A percentile compares a stretch with the other conserved stretches of the same genome.
Evolutionary conservation across 768 basidiomycete species (phyloP).

Genomic region (Boletus rubroflammeus): DNA sequence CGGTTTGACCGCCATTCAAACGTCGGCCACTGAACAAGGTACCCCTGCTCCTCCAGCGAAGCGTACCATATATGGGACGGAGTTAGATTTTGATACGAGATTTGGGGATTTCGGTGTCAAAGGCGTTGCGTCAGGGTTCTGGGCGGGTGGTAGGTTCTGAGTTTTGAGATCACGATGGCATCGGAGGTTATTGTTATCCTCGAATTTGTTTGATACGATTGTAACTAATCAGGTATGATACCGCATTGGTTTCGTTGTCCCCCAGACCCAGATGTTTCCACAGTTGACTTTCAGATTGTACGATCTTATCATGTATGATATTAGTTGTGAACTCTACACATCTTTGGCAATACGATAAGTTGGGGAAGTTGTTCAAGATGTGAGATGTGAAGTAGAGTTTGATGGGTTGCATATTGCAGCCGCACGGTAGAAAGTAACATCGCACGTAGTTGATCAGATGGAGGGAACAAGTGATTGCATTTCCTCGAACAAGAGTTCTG

Average conservation of each 20-base stretch:
- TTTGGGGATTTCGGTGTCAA: constrained; percentile 84
- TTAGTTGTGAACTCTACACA: constrained; percentile 4
- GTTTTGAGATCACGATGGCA: not conserved
- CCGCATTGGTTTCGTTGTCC: constrained; percentile 2
- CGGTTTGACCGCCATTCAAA: constrained; percentile 40
- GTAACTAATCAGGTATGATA: constrained; percentile 9
- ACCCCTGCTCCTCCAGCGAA: constrained; percentile 47
- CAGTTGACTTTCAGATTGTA: constrained; percentile 12
- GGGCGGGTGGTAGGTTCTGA: constrained; percentile 51
- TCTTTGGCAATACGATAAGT: constrained; percentile 1
- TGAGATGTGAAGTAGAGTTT: not conserved
- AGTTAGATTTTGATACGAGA: constrained; percentile 75
- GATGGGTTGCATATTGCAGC: not conserved
- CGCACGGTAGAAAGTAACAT: not conserved
- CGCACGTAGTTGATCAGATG: constrained; percentile 38
- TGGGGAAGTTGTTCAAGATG: not conserved
- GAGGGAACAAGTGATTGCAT: constrained; percentile 71
- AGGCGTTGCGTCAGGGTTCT: constrained; percentile 71
- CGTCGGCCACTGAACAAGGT: constrained; percentile 36
- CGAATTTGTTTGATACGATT: constrained; percentile 5
- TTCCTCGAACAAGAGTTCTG: constrained; percentile 77
- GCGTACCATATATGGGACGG: constrained; percentile 82
- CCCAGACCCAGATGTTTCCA: not conserved
- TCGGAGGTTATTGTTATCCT: constrained; percentile 2
- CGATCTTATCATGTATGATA: constrained; percentile 20